These are phyloP conservation scores for Alternaria infectoria DNA, from an alignment of 2,329 filamentous ascomycete genomes.

Conservation along the genomic window DNA sequence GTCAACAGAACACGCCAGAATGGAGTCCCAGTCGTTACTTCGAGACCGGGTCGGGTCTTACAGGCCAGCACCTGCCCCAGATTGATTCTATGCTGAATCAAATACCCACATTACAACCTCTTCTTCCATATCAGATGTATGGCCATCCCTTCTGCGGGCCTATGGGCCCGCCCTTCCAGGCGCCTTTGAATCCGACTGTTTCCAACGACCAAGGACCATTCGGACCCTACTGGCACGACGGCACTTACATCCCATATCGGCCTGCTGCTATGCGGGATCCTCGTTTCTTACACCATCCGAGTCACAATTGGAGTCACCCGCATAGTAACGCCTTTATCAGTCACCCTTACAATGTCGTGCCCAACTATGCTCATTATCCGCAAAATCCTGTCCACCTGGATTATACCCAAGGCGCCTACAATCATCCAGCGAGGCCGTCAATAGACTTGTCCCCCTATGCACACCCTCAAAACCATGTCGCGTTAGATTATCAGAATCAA, in stretches of 20 bases:
- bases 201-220: conserved; percentile 51
- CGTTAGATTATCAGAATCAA: conserved; percentile 38
- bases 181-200: conserved; percentile 46
- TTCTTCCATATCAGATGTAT: conserved; percentile 59
- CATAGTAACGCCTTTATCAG: conserved; percentile 37
- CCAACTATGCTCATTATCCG: conserved; percentile 34
- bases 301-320: conserved; percentile 39
- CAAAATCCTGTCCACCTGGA: conserved; percentile 35
- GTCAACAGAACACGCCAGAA: conserved; percentile 33
- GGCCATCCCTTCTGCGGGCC: conserved; percentile 40
- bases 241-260: conserved; percentile 49
- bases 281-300: conserved; percentile 43
- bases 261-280: conserved; percentile 50
- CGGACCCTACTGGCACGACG: conserved; percentile 52
- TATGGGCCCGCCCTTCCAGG: conserved; percentile 44
- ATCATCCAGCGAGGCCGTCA: conserved; percentile 25
- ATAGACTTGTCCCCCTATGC: conserved; percentile 36
- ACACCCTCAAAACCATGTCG: conserved; percentile 30
- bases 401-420: conserved; percentile 32
- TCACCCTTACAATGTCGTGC: conserved; percentile 34
- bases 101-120: conserved; percentile 61
- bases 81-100: conserved; percentile 69
- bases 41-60: conserved; percentile 42
- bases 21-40: conserved; percentile 48
- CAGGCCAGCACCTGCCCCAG: conserved; percentile 55